Evolutionary conservation across 1,284 basidiomycete genomes (phyloP).

Genomic region (Polyporus tsugae): DNA sequence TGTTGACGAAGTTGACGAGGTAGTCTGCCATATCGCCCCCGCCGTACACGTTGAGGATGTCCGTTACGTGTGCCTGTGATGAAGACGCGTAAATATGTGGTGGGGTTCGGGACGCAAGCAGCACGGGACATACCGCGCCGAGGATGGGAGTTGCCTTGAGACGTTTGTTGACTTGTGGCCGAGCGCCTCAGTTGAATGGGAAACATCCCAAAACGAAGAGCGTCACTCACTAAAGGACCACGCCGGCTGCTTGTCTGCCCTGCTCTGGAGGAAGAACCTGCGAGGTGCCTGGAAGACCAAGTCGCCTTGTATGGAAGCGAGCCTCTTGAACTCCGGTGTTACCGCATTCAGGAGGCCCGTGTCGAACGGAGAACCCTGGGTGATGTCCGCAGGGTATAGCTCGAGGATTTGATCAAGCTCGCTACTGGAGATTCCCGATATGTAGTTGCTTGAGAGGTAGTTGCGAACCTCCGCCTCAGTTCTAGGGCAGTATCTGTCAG

Average conservation of each 20-base stretch:
- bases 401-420: constrained; percentile 34
- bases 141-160: constrained; percentile 8
- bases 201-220: background rate
- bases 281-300: constrained; percentile 61
- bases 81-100: background rate
- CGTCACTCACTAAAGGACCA: constrained; percentile 42
- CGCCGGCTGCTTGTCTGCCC: constrained; percentile 36
- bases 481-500: constrained; percentile 1
- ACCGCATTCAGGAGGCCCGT: constrained; percentile 55
- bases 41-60: constrained; percentile 33
- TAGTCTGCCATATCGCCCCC: constrained; percentile 33
- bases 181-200: background rate
- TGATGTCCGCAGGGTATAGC: constrained; percentile 40
- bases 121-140: constrained; percentile 42
- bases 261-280: constrained; percentile 53
- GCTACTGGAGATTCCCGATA: constrained; percentile 21
- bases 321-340: constrained; percentile 60
- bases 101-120: background rate
- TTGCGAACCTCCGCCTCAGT: constrained; percentile 22
- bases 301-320: constrained; percentile 62
- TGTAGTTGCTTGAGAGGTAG: constrained; percentile 35
- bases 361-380: constrained; percentile 60
- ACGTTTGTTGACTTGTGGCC: constrained; percentile 6
- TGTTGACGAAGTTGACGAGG: constrained; percentile 37
- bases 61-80: constrained; percentile 29